These are phyloP conservation scores for Periglandula ipomoeae DNA, from an alignment of 2,329 filamentous ascomycete genomes.

Conservation along the genomic window DNA sequence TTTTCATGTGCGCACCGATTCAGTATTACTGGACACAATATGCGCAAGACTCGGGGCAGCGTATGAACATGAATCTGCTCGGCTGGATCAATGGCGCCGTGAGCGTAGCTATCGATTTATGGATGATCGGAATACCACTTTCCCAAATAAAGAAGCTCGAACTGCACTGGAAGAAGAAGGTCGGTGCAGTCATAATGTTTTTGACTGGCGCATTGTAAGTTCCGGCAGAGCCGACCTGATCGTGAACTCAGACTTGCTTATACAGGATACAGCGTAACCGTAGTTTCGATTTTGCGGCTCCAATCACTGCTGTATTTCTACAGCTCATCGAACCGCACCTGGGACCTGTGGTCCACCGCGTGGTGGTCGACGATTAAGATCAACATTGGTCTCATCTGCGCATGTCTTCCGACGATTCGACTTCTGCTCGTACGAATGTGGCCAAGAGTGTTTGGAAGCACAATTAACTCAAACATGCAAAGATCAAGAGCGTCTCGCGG, in stretches of 20 bases:
- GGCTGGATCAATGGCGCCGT: conserved; percentile 6
- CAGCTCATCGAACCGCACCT: conserved; percentile 6
- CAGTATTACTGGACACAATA: conserved; percentile 5
- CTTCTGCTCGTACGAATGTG: conserved; percentile 4
- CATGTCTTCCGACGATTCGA: conserved; percentile 4
- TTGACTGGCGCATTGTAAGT: conserved; percentile 7
- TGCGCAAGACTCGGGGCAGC: conserved; percentile 1
- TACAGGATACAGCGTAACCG: conserved; percentile 4
- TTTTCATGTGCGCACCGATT: conserved; percentile 6
- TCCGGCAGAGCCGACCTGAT: not conserved
- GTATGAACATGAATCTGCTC: conserved; percentile 5
- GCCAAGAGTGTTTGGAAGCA: conserved; percentile 5
- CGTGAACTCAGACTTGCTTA: not conserved
- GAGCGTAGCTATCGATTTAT: conserved; percentile 7
- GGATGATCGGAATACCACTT: conserved; percentile 8
- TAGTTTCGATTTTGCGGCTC: conserved; percentile 8
- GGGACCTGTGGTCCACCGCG: conserved; percentile 6
- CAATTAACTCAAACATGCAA: not conserved
- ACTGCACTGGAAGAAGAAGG: conserved; percentile 7
- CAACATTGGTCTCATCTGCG: conserved; percentile 9
- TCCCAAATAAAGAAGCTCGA: conserved; percentile 6
- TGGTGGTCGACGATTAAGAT: conserved; percentile 10
- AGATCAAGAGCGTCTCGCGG: not conserved
- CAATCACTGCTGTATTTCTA: conserved; percentile 6
- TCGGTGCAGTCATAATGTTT: conserved; percentile 7